Percentiles rank a stretch among this genome's conserved stretches.
Conservation (phyloP, 2,329 filamentous ascomycete species). For the Cladosporium oxysporum region DNA sequence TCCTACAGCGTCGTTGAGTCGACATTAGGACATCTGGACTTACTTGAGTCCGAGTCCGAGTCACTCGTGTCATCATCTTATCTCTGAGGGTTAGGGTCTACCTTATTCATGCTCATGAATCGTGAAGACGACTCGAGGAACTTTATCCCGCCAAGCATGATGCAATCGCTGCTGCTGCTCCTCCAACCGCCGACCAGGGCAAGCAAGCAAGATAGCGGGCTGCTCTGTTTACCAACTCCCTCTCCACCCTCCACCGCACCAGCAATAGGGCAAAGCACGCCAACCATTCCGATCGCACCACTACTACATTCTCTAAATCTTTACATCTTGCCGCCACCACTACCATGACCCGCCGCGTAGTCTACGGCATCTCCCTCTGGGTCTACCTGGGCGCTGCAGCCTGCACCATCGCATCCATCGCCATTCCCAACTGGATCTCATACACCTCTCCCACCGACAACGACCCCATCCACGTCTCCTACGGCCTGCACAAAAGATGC, state of each 20-base stretch:
- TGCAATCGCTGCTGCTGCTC: background rate
- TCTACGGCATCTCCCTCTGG: conserved; percentile 52
- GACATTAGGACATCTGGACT: conserved; percentile 4
- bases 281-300: background rate
- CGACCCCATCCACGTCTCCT: conserved; percentile 61
- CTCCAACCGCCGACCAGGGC: background rate
- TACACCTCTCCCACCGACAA: conserved; percentile 44
- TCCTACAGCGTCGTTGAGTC: background rate
- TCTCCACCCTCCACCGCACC: background rate
- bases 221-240: background rate
- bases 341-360: conserved; percentile 50
- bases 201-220: background rate
- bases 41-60: conserved; percentile 10
- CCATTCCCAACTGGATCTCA: conserved; percentile 70
- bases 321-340: background rate
- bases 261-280: background rate
- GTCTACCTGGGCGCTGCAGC: conserved; percentile 59
- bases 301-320: background rate
- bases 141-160: background rate
- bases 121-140: background rate
- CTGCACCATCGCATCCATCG: conserved; percentile 70
- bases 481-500: conserved; percentile 81
- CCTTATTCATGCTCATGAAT: background rate
- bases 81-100: background rate
- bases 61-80: background rate